A percentile compares a stretch with the other conserved stretches of the same genome.
Conservation (phyloP, 2,329 filamentous ascomycete species). For the Sclerotinia sclerotiorum region DNA sequence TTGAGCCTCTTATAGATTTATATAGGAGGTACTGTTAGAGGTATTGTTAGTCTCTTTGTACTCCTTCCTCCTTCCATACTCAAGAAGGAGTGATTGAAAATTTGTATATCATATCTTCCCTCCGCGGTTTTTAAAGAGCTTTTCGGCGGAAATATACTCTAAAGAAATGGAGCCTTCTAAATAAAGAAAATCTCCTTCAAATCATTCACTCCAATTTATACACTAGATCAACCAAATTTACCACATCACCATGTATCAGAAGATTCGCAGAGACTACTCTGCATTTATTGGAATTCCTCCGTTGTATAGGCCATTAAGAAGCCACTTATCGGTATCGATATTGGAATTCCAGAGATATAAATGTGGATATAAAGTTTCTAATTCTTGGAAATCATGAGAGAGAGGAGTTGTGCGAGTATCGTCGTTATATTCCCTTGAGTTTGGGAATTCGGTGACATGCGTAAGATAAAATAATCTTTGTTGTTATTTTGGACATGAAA, state of each 20-base stretch:
- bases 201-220: no score
- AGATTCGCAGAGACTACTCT: slow-evolving; percentile 8
- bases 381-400: neutral
- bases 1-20: neutral
- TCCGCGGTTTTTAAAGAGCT: no score
- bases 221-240: no score
- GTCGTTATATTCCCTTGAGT: neutral
- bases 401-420: neutral
- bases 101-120: no score
- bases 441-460: neutral
- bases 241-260: slow-evolving; percentile 9
- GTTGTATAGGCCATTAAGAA: neutral
- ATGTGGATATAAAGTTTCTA: neutral
- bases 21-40: no score
- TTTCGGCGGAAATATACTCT: no score
- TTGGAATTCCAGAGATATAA: neutral
- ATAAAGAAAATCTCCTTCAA: neutral
- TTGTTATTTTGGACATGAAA: no score
- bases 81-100: no score
- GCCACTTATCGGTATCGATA: neutral
- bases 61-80: neutral
- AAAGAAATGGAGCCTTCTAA: no score
- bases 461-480: no score
- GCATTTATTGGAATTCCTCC: neutral
- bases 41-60: no score